Conservation (phyloP, 2,329 filamentous ascomycete genomes). For the Phaeosphaeria sp. region DNA sequence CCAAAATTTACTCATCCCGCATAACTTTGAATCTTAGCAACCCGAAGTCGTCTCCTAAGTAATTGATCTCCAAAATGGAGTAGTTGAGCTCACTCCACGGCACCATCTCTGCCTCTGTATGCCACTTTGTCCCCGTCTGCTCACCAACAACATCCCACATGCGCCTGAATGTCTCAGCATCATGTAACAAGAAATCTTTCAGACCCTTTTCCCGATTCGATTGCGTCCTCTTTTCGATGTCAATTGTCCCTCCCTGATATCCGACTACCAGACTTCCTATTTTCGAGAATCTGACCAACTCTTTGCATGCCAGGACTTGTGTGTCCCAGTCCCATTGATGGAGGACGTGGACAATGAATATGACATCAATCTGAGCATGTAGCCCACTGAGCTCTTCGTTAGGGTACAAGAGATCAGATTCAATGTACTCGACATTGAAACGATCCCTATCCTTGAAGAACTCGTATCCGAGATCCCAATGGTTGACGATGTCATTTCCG, state of each 20-base stretch:
- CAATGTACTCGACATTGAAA: neutral
- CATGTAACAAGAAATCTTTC: neutral
- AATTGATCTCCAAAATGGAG: neutral
- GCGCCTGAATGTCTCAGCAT: neutral
- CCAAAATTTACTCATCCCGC: neutral
- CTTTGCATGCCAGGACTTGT: neutral
- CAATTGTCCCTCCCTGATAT: neutral
- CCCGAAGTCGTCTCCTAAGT: neutral
- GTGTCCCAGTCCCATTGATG: neutral
- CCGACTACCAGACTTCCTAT: neutral
- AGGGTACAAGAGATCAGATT: neutral
- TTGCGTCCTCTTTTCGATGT: neutral
- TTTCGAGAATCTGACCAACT: neutral
- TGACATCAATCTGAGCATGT: neutral
- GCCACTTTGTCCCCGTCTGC: neutral
- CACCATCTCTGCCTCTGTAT: neutral
- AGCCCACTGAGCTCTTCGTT: neutral
- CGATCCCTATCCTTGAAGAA: slow-evolving; percentile 2
- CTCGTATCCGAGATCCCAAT: slow-evolving; percentile 1
- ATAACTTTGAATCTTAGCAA: neutral
- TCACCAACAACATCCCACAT: neutral
- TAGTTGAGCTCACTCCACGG: neutral
- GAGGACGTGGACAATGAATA: neutral
- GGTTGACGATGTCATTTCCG: neutral
- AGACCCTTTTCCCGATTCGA: neutral